A percentile compares a stretch with the other conserved stretches of the same genome.
Conservation (phyloP, 306 rosid genomes). For the Quercus bicolor region DNA sequence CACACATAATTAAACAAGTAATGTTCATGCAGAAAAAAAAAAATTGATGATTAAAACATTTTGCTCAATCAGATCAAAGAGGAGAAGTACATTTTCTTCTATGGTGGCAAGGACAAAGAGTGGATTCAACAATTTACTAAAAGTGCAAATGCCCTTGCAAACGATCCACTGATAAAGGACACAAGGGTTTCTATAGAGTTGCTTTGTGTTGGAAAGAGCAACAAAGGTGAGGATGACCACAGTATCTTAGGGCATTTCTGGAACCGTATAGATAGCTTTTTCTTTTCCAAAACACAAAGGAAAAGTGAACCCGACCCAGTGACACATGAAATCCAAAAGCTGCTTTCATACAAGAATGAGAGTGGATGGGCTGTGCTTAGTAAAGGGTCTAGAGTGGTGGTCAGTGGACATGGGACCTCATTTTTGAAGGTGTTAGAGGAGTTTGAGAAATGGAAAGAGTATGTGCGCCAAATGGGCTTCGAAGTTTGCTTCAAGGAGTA, state of each 20-base stretch:
- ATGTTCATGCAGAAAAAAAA: no score
- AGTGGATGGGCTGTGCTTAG: slow-evolving; percentile 59
- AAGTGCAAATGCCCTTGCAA: slow-evolving; percentile 10
- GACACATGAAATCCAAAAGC: slow-evolving; percentile 51
- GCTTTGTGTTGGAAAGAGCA: slow-evolving; percentile 21
- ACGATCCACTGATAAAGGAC: slow-evolving; percentile 26
- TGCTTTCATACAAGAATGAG: slow-evolving; percentile 67
- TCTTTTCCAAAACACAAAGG: slow-evolving; percentile 14
- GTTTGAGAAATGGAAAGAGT: slow-evolving; percentile 52
- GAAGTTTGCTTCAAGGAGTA: slow-evolving; percentile 21
- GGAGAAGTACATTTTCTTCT: slow-evolving; percentile 37
- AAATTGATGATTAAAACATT: not conserved
- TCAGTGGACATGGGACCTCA: slow-evolving; percentile 49
- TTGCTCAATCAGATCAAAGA: slow-evolving; percentile 26
- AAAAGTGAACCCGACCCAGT: slow-evolving; percentile 8
- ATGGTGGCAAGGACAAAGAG: slow-evolving; percentile 34
- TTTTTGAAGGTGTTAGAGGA: slow-evolving; percentile 46
- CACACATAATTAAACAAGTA: no score
- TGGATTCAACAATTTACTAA: slow-evolving; percentile 35
- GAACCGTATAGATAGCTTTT: slow-evolving; percentile 23
- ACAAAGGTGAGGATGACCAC: slow-evolving; percentile 28
- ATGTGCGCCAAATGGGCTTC: slow-evolving; percentile 17
- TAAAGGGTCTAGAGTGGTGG: slow-evolving; percentile 46
- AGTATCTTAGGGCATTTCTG: slow-evolving; percentile 30
- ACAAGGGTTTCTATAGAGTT: slow-evolving; percentile 23